Evolutionary conservation across 2,329 filamentous ascomycete species (phyloP), one percentile per base, ranked within the genome.

Genomic region (Raffaelea ambrosiae): DNA sequence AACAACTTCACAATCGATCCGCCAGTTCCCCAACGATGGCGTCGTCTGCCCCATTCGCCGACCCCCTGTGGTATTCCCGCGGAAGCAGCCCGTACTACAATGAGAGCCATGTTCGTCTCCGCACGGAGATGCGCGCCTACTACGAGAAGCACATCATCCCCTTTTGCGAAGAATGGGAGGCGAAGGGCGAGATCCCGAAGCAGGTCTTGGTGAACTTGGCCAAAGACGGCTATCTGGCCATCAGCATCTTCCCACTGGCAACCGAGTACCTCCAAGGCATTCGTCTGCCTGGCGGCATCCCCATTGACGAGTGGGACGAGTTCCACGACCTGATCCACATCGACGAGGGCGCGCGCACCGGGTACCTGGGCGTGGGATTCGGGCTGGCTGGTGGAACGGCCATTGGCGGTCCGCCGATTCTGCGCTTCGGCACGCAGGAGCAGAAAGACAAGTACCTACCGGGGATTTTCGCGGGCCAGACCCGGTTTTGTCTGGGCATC

Each of bases 401-500:
- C 3, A 62, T 64, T 20, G 63, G 63, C 1, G 52, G 33, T 44
- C 47, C 52, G 21, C 52, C 51, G 5, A 21, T 54, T 2, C 16
- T 46, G n/a, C 26, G 38, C 19, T 52, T 44, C 23, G 52, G 52
- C 40, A 48, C 40, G 1, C 22, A 26, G 11, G 44, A 45, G 20
- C 52, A 54, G 42, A 50, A 54, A 36, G 23, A 22, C 2, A 14
- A 22, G 20, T 44, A 23, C 14, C 20, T 44, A 31, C 33, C 31
- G 20, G 19, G 3, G 13, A 9, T 44, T 39, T 75, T 94, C 54
- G 79, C 74, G 40, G 88, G 87, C 49, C 79, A 82, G 72, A 93
- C 91, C 77, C 89, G 88, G 73, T 87, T 91, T 61, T 91, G 84
- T 59, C 71, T 94, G 3, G 87, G 86, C 44, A 88, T 94, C 59